Evolutionary conservation across 139 green algal species (phyloP).

Genomic region (Chlorella sp.): DNA sequence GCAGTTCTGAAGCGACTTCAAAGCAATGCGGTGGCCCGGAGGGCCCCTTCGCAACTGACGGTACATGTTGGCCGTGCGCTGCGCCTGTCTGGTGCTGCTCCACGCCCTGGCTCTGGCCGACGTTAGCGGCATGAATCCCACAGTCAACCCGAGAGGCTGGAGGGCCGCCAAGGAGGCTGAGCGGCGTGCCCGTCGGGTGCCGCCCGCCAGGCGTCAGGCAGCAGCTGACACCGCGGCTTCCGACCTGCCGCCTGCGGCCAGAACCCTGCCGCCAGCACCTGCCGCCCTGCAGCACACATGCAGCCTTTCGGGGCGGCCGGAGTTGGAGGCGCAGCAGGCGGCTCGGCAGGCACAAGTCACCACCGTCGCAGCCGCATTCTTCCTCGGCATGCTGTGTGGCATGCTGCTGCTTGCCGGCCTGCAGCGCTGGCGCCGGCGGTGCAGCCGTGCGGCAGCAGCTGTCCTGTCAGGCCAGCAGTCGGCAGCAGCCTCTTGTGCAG

Average conservation of each 20-base stretch:
- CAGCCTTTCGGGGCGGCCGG: not conserved
- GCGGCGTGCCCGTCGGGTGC: not conserved
- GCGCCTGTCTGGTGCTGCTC: conserved; percentile 1
- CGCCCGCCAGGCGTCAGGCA: not conserved
- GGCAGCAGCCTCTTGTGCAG: not conserved
- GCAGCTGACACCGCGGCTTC: not conserved
- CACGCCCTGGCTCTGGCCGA: not conserved
- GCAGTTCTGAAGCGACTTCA: too few relatives aligned
- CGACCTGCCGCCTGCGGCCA: not conserved
- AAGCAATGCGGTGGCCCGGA: too few relatives aligned
- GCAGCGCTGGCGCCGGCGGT: not conserved
- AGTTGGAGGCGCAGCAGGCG: not conserved
- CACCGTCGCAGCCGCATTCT: not conserved
- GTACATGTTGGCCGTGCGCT: not conserved
- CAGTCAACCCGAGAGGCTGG: conserved; percentile 19
- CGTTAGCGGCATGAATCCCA: not conserved
- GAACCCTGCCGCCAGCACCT: not conserved
- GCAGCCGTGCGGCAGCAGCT: not conserved
- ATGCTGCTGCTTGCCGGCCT: not conserved
- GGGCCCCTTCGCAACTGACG: not conserved
- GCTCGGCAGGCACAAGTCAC: not conserved
- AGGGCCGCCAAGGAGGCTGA: conserved; percentile 35
- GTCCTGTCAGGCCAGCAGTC: not conserved
- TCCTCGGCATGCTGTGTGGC: not conserved
- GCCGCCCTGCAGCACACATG: not conserved